Evolutionary conservation across 768 basidiomycete genomes (phyloP).

Genomic region (Chlorophyllum brunneum): DNA sequence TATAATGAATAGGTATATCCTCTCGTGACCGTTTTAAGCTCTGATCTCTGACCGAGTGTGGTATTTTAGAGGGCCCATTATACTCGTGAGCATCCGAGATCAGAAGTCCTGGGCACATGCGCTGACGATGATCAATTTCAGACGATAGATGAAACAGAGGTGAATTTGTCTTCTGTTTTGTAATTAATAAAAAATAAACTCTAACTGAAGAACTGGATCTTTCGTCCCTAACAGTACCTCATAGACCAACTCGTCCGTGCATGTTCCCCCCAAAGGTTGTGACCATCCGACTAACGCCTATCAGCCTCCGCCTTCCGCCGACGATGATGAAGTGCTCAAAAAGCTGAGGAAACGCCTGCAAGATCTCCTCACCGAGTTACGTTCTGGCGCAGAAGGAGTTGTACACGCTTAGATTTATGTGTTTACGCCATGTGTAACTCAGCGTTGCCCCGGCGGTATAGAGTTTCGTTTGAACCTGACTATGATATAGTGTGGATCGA

Average conservation of each 20-base stretch:
- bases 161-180: background rate
- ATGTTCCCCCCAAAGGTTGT: too few species aligned
- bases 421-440: background rate
- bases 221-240: conserved; percentile 24
- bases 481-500: too few species aligned
- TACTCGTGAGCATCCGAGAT: conserved; percentile 16
- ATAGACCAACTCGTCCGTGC: conserved; percentile 33
- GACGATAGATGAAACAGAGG: conserved; percentile 29
- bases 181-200: background rate
- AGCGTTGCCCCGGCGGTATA: background rate
- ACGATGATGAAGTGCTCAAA: conserved; percentile 34
- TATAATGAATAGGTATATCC: conserved; percentile 10
- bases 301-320: conserved; percentile 33
- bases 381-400: conserved; percentile 32
- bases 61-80: conserved; percentile 19
- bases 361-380: conserved; percentile 29
- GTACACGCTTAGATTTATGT: background rate
- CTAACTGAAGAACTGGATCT: background rate
- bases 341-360: conserved; percentile 31
- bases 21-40: background rate
- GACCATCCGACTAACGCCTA: background rate
- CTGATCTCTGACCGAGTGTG: background rate
- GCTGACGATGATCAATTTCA: conserved; percentile 1
- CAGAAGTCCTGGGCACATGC: background rate
- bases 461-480: background rate